Evolutionary conservation across 805 yeast species (phyloP).

Genomic region (Citeromyces nyonsensis): DNA sequence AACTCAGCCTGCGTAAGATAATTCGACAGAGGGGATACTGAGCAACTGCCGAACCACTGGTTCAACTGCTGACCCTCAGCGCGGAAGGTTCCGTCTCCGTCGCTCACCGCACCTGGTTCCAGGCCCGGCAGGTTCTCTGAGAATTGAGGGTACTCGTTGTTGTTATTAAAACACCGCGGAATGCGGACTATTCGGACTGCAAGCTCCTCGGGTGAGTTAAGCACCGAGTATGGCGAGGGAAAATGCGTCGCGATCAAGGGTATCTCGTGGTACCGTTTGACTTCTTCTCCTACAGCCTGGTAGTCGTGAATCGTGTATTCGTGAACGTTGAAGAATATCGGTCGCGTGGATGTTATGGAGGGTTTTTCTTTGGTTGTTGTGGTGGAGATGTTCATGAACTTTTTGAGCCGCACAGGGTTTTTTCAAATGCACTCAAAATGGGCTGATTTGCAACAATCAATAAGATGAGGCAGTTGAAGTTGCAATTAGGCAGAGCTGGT

Average conservation of each 20-base stretch:
- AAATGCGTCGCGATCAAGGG: slow-evolving; percentile 46
- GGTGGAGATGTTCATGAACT: too few relatives aligned
- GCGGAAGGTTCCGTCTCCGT: slow-evolving; percentile 4
- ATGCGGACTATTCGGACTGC: slow-evolving; percentile 47
- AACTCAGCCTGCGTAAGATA: slow-evolving; percentile 23
- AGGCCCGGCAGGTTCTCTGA: slow-evolving; percentile 38
- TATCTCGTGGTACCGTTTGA: slow-evolving; percentile 13
- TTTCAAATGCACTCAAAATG: too few relatives aligned
- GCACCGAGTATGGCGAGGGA: slow-evolving; percentile 35
- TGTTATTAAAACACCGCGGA: slow-evolving; percentile 16
- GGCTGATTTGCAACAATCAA: too few relatives aligned
- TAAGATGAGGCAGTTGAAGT: too few relatives aligned
- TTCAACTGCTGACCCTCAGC: slow-evolving; percentile 22
- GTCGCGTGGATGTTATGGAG: slow-evolving; percentile 2
- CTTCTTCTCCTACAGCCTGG: slow-evolving; percentile 6
- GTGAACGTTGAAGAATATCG: slow-evolving; percentile 51
- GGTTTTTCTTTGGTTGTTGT: too few relatives aligned
- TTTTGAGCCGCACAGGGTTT: too few relatives aligned
- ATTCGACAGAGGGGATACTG: slow-evolving; percentile 31
- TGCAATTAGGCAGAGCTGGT: too few relatives aligned
- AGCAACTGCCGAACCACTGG: slow-evolving; percentile 33
- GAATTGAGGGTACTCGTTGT: slow-evolving; percentile 28
- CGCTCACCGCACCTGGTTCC: slow-evolving; percentile 45
- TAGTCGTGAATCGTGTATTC: slow-evolving; percentile 30
- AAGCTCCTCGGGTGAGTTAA: slow-evolving; percentile 12